Conservation (phyloP, 2,329 filamentous ascomycete species). For the Raffaelea deltoideospora region DNA sequence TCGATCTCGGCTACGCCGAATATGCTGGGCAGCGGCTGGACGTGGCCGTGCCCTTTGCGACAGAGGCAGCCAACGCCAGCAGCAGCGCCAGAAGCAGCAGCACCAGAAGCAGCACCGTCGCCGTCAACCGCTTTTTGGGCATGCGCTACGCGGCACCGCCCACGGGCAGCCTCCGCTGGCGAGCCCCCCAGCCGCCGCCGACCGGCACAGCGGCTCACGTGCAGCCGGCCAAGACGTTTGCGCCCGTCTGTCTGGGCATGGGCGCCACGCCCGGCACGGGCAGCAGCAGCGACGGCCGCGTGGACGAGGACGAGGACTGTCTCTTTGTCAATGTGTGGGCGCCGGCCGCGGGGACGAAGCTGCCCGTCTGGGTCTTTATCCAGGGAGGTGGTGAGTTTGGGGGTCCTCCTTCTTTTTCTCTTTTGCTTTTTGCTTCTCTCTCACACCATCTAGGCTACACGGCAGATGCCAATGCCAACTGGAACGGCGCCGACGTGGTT, state of each 20-base stretch:
- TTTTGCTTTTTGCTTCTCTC: neutral
- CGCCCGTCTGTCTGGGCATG: neutral
- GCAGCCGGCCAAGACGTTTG: too few relatives aligned
- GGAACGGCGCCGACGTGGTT: slow-evolving; percentile 32
- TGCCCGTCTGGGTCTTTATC: slow-evolving; percentile 34
- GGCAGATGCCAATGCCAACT: slow-evolving; percentile 24
- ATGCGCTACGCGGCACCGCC: too few relatives aligned
- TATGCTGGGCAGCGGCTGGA: too few relatives aligned
- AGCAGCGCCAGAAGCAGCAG: too few relatives aligned
- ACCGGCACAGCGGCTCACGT: too few relatives aligned
- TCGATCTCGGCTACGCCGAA: too few relatives aligned
- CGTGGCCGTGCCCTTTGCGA: too few relatives aligned
- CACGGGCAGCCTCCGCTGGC: too few relatives aligned
- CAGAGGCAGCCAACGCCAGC: too few relatives aligned
- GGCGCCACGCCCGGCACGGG: neutral
- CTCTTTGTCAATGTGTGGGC: slow-evolving; percentile 53
- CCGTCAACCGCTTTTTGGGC: too few relatives aligned
- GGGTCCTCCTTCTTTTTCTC: neutral
- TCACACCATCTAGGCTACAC: slow-evolving; percentile 26
- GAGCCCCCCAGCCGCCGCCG: too few relatives aligned
- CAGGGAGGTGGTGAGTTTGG: slow-evolving; percentile 28
- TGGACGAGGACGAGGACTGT: slow-evolving; percentile 40
- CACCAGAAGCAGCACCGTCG: too few relatives aligned
- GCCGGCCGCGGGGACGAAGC: slow-evolving; percentile 28
- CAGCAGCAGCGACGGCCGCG: neutral